Base-by-base conservation (phyloP, 768 basidiomycete species). In the Dentipellis sp. region DNA sequence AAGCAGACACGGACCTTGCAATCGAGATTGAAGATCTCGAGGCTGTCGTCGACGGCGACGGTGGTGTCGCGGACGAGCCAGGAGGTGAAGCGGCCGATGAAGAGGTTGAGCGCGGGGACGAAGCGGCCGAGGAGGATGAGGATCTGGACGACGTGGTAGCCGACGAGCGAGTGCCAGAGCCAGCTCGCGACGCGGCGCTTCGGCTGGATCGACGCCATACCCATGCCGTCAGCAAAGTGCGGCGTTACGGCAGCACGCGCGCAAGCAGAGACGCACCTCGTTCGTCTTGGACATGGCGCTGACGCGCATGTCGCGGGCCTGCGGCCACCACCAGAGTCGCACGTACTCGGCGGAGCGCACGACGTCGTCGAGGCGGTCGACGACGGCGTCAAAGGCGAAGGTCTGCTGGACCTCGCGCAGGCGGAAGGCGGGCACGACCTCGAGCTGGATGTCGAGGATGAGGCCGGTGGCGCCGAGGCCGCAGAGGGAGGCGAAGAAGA, bases 321-420 rank as follows among this genome's bases (percentile, higher is more conserved):
- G 83, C 2, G 94, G 93, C 71, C 85, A 95, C 94, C 94, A 99
- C 91, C 91, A 97, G 16, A 93, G 77, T 16, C 93, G 78, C n/a
- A 91, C 88, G 67, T 97, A 92, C 69, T 99, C 82, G 2, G 89
- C 84, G n/a, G 82, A 74, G 51, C 63, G 65, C 29, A 76, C 81
- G 51, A 89, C 66, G 2, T 67, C 57, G 56, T 87, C 80, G n/a
- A 91, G 65, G 53, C 75, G 70, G 29, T 69, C 62, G 54, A 90
- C 64, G 59, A 82, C 79, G n/a, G 81, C 73, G 40, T 82, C 80
- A 63, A 94, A 91, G 10, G 73, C 60, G 36, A 81, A 66, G 12
- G 82, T 76, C 57, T 78, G 76, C 61, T 87, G 86, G 0, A 75
- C 69, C 64, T 97, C 93, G 63, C 78, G 81, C 53, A 99, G 75